Evolutionary conservation across 148 eudicot species (phyloP).

Genomic region (Vaccinium vitisidaea): DNA sequence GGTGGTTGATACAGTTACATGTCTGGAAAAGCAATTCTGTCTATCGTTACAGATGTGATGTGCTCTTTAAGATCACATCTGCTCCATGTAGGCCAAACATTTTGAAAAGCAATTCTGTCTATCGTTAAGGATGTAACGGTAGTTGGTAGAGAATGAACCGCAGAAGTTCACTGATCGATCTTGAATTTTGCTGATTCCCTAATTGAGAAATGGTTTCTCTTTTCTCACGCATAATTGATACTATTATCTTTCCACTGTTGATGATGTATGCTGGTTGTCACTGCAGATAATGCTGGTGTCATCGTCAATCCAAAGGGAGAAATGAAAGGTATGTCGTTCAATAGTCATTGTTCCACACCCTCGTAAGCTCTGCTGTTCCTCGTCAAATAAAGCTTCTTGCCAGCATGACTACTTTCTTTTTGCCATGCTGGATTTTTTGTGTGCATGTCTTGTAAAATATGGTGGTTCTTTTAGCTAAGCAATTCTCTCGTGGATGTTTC

Average conservation of each 20-base stretch:
- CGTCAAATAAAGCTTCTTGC: neutral
- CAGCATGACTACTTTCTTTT: neutral
- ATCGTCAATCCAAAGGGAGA: conserved; percentile 60
- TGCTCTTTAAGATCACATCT: conserved; percentile 15
- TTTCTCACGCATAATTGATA: neutral
- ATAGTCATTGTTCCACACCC: neutral
- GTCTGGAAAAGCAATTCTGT: conserved; percentile 17
- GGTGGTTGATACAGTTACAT: conserved; percentile 8
- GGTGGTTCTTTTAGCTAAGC: neutral
- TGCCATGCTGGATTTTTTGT: neutral
- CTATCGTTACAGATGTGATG: conserved; percentile 31
- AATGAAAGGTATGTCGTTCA: conserved; percentile 46
- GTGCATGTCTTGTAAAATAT: neutral
- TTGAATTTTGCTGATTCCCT: neutral
- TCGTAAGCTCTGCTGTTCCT: neutral
- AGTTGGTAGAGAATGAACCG: neutral
- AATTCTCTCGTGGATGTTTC: neutral
- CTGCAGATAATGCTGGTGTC: conserved; percentile 63
- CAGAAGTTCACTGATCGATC: neutral
- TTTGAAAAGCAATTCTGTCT: neutral
- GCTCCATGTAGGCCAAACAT: conserved; percentile 30
- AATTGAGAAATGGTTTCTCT: neutral
- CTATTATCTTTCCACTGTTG: neutral
- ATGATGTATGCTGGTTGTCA: conserved; percentile 1
- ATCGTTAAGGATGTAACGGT: neutral